Evolutionary conservation across 345 rosid genomes (phyloP).

Genomic region (Corymbia maculata): DNA sequence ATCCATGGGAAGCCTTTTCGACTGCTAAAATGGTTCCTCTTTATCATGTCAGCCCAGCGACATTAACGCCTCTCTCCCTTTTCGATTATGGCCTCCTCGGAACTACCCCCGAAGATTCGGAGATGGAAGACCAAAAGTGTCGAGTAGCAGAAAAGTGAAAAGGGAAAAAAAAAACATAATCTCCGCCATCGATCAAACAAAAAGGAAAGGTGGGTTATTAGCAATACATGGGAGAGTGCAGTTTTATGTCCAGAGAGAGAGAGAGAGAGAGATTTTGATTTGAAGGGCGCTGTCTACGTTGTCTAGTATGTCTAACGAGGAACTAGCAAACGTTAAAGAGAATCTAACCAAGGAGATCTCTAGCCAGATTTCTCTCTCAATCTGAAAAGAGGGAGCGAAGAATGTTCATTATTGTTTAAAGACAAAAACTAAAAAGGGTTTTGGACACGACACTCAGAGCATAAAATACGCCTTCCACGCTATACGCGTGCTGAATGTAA

Average conservation of each 20-base stretch:
- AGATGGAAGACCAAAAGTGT: not conserved
- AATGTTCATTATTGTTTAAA: not conserved
- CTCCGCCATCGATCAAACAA: not conserved
- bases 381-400: not conserved
- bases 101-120: slow-evolving; percentile 4
- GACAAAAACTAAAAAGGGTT: not conserved
- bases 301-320: not conserved
- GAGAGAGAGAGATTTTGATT: not conserved
- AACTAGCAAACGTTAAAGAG: not conserved
- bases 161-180: not conserved
- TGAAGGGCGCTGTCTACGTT: not conserved
- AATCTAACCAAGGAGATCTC: not conserved
- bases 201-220: not conserved
- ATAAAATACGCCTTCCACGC: not conserved
- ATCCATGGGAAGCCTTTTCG: slow-evolving; percentile 54
- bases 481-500: not conserved
- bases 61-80: slow-evolving; percentile 43
- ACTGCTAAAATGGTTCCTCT: slow-evolving; percentile 65
- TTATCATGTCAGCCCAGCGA: slow-evolving; percentile 59
- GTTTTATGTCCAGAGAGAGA: not conserved
- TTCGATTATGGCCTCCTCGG: slow-evolving; percentile 14
- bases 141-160: not conserved
- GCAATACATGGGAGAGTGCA: not conserved
- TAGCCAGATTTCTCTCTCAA: not conserved
- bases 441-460: not conserved